phyloP scores from a whole-genome alignment of 192 early-diverging fungal genomes.

The Backusella liffmaniae region DNA sequence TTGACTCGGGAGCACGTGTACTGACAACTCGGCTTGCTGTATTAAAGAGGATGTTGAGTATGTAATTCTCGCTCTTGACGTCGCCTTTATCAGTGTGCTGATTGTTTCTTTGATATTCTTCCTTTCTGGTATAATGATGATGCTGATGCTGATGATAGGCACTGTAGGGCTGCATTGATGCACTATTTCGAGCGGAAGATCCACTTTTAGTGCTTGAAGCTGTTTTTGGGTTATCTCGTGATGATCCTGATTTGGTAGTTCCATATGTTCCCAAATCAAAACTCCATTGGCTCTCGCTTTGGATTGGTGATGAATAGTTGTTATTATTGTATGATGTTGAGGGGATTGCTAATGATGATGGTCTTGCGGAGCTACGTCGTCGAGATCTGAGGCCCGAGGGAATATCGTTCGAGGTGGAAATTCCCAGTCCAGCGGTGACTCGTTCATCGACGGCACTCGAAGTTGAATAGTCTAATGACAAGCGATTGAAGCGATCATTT shows the following conservation, averaged over 20 bases:
- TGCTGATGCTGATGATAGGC: not conserved
- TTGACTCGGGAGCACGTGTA: slow-evolving; percentile 18
- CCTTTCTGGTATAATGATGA: not conserved
- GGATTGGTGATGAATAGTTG: not conserved
- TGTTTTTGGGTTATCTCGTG: not conserved
- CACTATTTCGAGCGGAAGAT: slow-evolving; percentile 9
- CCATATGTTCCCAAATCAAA: not conserved
- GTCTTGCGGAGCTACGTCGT: not conserved
- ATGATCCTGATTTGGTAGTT: slow-evolving; percentile 1
- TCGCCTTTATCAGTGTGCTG: not conserved
- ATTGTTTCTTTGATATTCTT: not conserved
- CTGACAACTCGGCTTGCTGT: slow-evolving; percentile 19
- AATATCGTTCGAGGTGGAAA: not conserved
- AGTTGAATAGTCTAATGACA: slow-evolving; percentile 8
- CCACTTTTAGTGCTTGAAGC: not conserved
- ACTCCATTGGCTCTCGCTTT: slow-evolving; percentile 10
- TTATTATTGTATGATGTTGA: not conserved
- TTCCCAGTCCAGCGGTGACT: slow-evolving; percentile 21
- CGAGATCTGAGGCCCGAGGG: not conserved
- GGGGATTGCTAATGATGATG: not conserved
- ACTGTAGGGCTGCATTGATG: slow-evolving; percentile 9
- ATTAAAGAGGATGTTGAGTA: not conserved
- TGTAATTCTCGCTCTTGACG: not conserved
- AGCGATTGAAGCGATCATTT: not conserved
- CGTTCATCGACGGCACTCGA: slow-evolving; percentile 17